A percentile compares a stretch with the other conserved stretches of the same genome.
Evolutionary conservation across 176 grass and related monocot genomes (phyloP).

Genomic region (Elaeis guineensis): DNA sequence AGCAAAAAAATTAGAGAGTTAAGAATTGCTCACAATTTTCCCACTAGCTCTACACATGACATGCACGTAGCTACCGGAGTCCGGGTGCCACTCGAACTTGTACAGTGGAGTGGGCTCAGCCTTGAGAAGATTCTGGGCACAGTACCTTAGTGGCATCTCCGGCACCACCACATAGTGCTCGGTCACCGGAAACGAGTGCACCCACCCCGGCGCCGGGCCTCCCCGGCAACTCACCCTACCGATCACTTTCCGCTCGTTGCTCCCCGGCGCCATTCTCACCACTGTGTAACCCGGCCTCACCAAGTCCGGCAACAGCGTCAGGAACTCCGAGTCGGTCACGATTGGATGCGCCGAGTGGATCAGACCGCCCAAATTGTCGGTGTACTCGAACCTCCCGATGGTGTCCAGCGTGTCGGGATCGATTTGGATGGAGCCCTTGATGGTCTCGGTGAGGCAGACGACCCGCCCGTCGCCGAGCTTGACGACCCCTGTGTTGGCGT

Average conservation of each 20-base stretch:
- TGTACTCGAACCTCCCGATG: slow-evolving; percentile 72
- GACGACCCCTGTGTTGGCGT: slow-evolving; percentile 96
- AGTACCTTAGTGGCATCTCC: slow-evolving; percentile 97
- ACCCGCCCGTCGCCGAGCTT: slow-evolving; percentile 88
- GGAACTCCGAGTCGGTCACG: slow-evolving; percentile 74
- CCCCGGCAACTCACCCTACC: slow-evolving; percentile 83
- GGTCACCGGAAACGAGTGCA: slow-evolving; percentile 89
- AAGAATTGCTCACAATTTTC: slow-evolving; percentile 45
- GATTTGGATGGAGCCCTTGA: slow-evolving; percentile 77
- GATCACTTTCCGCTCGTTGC: slow-evolving; percentile 65
- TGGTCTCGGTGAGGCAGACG: slow-evolving; percentile 89
- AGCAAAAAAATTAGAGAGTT: too few species aligned
- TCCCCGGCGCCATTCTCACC: slow-evolving; percentile 67
- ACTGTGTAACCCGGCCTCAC: slow-evolving; percentile 62
- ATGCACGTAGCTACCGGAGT: slow-evolving; percentile 86
- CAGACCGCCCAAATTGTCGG: slow-evolving; percentile 59
- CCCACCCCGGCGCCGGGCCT: slow-evolving; percentile 84
- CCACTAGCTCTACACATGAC: slow-evolving; percentile 97
- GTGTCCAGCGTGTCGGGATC: slow-evolving; percentile 94
- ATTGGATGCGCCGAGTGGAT: slow-evolving; percentile 92
- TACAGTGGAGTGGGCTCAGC: slow-evolving; percentile 95
- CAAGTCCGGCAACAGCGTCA: slow-evolving; percentile 82
- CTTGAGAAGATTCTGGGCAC: slow-evolving; percentile 67
- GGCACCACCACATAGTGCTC: slow-evolving; percentile 88
- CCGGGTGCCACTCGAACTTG: slow-evolving; percentile 94